These are phyloP conservation scores for Rosa lucieae DNA, from an alignment of 306 rosid species.

Conservation along the genomic window DNA sequence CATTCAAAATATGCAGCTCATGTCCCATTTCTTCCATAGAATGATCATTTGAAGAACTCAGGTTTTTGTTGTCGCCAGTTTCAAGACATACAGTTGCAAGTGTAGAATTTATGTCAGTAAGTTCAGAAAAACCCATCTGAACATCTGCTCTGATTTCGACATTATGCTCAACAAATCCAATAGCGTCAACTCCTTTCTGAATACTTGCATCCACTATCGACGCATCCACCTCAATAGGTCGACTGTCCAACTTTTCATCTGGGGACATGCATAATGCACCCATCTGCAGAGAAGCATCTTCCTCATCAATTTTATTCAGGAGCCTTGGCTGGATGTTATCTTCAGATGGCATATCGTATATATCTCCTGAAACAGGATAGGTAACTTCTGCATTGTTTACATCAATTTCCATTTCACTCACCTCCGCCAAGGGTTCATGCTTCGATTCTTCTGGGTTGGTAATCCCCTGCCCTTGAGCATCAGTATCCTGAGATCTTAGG, in stretches of 20 bases:
- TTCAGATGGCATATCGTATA: slow-evolving; percentile 29
- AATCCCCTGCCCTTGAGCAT: slow-evolving; percentile 24
- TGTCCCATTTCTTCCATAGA: slow-evolving; percentile 46
- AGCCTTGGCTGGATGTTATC: slow-evolving; percentile 28
- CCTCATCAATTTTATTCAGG: slow-evolving; percentile 44
- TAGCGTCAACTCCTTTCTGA: slow-evolving; percentile 35
- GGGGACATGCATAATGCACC: slow-evolving; percentile 41
- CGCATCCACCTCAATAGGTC: slow-evolving; percentile 41
- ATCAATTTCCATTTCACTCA: slow-evolving; percentile 45
- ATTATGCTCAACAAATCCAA: slow-evolving; percentile 35
- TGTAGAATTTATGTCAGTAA: slow-evolving; percentile 33
- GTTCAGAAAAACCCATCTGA: slow-evolving; percentile 41
- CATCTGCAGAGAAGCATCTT: slow-evolving; percentile 42
- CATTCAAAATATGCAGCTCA: slow-evolving; percentile 38
- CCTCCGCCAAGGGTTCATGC: slow-evolving; percentile 32
- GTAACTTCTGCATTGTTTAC: slow-evolving; percentile 38
- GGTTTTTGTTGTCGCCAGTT: slow-evolving; percentile 41
- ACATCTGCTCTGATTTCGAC: slow-evolving; percentile 40
- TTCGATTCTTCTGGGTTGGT: slow-evolving; percentile 36
- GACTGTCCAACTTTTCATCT: slow-evolving; percentile 42
- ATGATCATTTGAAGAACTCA: slow-evolving; percentile 35
- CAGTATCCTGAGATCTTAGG: slow-evolving; percentile 43
- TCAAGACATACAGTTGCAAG: slow-evolving; percentile 39
- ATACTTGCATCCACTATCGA: slow-evolving; percentile 28
- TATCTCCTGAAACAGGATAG: slow-evolving; percentile 39